Evolutionary conservation across 345 rosid genomes (phyloP).

Genomic region (Atalantia buxifolia): DNA sequence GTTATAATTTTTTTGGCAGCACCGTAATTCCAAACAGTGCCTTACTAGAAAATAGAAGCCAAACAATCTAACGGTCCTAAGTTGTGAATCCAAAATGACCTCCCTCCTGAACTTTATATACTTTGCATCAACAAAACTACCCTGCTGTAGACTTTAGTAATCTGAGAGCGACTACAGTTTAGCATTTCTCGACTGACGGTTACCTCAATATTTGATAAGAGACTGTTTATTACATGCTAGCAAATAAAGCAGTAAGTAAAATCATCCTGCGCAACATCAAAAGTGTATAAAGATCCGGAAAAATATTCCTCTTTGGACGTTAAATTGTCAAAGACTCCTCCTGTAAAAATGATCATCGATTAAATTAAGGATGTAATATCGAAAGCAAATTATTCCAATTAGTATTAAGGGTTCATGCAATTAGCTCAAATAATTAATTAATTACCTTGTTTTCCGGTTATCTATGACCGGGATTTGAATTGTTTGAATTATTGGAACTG

Average conservation of each 20-base stretch:
- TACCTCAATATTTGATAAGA: too few relatives aligned
- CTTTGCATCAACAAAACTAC: conserved; percentile 21
- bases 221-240: conserved; percentile 22
- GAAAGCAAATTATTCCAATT: not conserved
- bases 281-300: conserved; percentile 40
- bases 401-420: not conserved
- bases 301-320: conserved; percentile 41
- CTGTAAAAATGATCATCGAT: conserved; percentile 14
- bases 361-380: not conserved
- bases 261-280: conserved; percentile 57
- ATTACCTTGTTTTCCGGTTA: conserved; percentile 34
- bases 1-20: too few relatives aligned
- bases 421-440: not conserved
- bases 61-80: conserved; percentile 66
- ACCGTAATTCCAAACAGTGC: not conserved
- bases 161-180: too few relatives aligned
- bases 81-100: conserved; percentile 60
- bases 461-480: conserved; percentile 33
- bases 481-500: conserved; percentile 41
- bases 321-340: conserved; percentile 25
- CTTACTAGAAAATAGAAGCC: conserved; percentile 10
- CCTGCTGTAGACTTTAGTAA: too few relatives aligned
- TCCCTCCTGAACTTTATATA: conserved; percentile 33
- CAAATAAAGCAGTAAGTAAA: conserved; percentile 27
- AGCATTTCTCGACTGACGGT: too few relatives aligned